Evolutionary conservation across 2,329 filamentous ascomycete genomes (phyloP).

Genomic region (Ophiocordyceps robertsii): DNA sequence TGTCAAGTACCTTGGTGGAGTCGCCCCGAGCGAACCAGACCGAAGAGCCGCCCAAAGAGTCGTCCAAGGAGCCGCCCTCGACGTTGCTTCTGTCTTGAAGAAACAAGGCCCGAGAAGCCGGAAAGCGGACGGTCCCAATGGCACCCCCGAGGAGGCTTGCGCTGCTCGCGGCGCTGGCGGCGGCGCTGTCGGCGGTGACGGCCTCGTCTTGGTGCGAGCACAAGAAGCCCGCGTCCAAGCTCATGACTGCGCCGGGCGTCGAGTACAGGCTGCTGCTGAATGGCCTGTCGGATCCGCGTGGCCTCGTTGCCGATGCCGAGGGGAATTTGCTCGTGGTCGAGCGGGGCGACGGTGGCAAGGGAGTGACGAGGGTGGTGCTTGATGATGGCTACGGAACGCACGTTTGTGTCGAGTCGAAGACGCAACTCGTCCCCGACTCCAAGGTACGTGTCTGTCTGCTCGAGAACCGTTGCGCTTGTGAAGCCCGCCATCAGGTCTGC

Average conservation of each 20-base stretch:
- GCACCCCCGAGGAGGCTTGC: not conserved
- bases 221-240: slow-evolving; percentile 4
- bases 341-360: slow-evolving; percentile 10
- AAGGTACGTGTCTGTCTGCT: not conserved
- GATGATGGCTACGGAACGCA: slow-evolving; percentile 14
- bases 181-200: not conserved
- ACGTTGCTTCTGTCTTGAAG: no score
- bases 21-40: no score
- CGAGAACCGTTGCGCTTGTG: not conserved
- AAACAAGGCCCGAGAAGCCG: no score
- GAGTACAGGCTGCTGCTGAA: slow-evolving; percentile 12
- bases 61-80: no score
- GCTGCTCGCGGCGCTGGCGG: not conserved
- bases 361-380: slow-evolving; percentile 19
- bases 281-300: slow-evolving; percentile 14
- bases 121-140: no score
- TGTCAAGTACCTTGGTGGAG: no score
- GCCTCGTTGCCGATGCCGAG: slow-evolving; percentile 18
- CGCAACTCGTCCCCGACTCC: slow-evolving; percentile 10
- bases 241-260: slow-evolving; percentile 11
- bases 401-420: slow-evolving; percentile 15
- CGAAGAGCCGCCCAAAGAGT: no score
- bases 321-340: slow-evolving; percentile 24
- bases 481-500: not conserved
- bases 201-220: slow-evolving; percentile 4